phyloP scores from a whole-genome alignment of 305 asterid genomes.

The Fraxinus baroniana region DNA sequence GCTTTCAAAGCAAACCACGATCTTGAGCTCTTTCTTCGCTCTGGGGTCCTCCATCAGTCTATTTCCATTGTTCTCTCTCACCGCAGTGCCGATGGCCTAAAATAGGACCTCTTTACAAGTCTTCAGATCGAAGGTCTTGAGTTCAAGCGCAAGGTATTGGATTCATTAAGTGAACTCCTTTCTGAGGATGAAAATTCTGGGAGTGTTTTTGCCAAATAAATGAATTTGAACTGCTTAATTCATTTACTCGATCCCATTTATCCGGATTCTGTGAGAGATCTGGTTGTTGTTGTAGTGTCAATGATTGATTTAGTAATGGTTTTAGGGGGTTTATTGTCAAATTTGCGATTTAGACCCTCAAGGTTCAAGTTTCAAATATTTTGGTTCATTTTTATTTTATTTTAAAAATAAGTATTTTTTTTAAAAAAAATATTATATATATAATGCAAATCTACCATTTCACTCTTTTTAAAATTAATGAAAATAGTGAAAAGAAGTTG shows the following conservation, averaged over 20 bases:
- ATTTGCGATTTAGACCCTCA: too few species aligned
- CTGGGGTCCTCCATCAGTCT: constrained; percentile 82
- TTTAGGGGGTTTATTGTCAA: too few species aligned
- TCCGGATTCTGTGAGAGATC: constrained; percentile 44
- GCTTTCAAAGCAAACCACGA: constrained; percentile 66
- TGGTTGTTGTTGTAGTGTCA: constrained; percentile 62
- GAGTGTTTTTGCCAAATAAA: constrained; percentile 54
- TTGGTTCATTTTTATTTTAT: too few species aligned
- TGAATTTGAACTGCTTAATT: constrained; percentile 51
- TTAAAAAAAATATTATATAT: too few species aligned
- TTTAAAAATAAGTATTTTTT: too few species aligned
- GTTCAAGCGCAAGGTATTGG: constrained; percentile 74
- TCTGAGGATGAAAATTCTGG: constrained; percentile 59
- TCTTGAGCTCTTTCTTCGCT: constrained; percentile 73
- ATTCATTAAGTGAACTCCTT: constrained; percentile 58
- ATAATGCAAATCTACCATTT: too few species aligned
- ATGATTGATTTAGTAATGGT: constrained; percentile 22
- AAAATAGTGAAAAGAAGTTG: too few species aligned
- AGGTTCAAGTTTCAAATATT: too few species aligned
- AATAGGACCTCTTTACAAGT: constrained; percentile 70
- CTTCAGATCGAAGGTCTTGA: constrained; percentile 84
- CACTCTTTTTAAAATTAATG: too few species aligned
- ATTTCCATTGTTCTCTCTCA: constrained; percentile 85
- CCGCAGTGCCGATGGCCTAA: constrained; percentile 48
- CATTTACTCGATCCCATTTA: constrained; percentile 53